Conservation (phyloP, 768 basidiomycete genomes). For the Pulveroboletus ravenelii region DNA sequence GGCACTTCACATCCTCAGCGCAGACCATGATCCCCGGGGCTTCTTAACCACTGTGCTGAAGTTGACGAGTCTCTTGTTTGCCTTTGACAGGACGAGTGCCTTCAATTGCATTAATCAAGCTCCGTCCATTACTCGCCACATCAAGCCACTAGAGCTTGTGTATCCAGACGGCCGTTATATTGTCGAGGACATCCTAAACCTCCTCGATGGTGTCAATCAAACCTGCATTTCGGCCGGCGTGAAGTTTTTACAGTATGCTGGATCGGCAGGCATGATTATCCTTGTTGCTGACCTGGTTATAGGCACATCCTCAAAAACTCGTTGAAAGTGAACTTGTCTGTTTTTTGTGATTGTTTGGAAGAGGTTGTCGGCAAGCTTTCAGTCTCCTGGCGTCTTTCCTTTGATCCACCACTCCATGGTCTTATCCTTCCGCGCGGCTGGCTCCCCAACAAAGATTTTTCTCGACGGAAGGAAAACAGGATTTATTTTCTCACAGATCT, state of each 20-base stretch:
- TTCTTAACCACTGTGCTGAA: constrained; percentile 42
- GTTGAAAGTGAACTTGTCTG: constrained; percentile 39
- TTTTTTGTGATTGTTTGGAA: constrained; percentile 52
- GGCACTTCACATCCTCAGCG: constrained; percentile 32
- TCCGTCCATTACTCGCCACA: constrained; percentile 13
- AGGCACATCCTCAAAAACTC: constrained; percentile 42
- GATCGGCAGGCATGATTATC: neutral
- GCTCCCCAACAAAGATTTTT: constrained; percentile 30
- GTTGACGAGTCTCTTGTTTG: constrained; percentile 34
- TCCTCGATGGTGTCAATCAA: constrained; percentile 21
- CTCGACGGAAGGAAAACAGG: constrained; percentile 4
- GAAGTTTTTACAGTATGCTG: constrained; percentile 36
- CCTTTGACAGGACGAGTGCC: constrained; percentile 34
- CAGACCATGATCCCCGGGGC: neutral
- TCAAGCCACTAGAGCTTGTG: constrained; percentile 1
- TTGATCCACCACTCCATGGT: constrained; percentile 33
- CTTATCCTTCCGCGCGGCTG: constrained; percentile 53
- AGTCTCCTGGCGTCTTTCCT: constrained; percentile 30
- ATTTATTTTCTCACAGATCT: constrained; percentile 6
- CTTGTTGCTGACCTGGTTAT: neutral
- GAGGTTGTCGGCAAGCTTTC: constrained; percentile 39
- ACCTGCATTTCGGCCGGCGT: constrained; percentile 33
- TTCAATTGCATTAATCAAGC: constrained; percentile 33
- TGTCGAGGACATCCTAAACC: constrained; percentile 30
- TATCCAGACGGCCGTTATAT: constrained; percentile 20